phyloP scores from a whole-genome alignment of 2,329 filamentous ascomycete genomes.

The Bisporella sp. region DNA sequence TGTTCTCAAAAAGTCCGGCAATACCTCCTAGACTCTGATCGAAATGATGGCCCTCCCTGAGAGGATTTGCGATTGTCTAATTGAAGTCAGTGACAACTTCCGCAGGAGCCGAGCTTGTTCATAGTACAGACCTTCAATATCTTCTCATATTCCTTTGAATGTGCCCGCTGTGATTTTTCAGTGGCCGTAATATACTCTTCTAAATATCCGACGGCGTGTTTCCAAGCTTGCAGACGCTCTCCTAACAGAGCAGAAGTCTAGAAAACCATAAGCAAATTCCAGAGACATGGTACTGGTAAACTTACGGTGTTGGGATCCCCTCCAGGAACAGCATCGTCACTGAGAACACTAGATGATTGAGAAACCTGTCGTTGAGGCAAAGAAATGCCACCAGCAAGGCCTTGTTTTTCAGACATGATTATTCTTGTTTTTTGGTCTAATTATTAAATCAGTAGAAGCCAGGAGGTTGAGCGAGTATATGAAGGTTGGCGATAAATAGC shows the following conservation, averaged over 20 bases:
- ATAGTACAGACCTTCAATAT: slow-evolving; percentile 63
- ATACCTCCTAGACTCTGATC: slow-evolving; percentile 83
- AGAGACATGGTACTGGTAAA: not conserved
- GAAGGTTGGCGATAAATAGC: no score
- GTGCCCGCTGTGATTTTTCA: slow-evolving; percentile 76
- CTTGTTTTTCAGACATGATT: slow-evolving; percentile 2
- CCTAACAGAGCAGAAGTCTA: slow-evolving; percentile 74
- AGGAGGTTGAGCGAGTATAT: no score
- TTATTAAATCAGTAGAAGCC: no score
- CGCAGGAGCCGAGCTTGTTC: not conserved
- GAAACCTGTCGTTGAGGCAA: slow-evolving; percentile 22
- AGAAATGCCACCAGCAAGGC: not conserved
- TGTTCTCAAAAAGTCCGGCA: slow-evolving; percentile 86
- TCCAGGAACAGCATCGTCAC: slow-evolving; percentile 24
- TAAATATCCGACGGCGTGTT: slow-evolving; percentile 84
- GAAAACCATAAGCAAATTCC: not conserved
- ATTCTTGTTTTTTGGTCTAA: not conserved
- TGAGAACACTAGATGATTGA: slow-evolving; percentile 14
- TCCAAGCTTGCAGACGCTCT: slow-evolving; percentile 90
- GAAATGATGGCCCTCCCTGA: slow-evolving; percentile 90
- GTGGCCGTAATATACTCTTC: slow-evolving; percentile 83
- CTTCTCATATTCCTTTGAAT: slow-evolving; percentile 93
- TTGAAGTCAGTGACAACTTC: slow-evolving; percentile 4
- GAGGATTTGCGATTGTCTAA: slow-evolving; percentile 74
- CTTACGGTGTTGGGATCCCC: slow-evolving; percentile 25